Percentiles rank a stretch among this genome's conserved stretches.
These are phyloP conservation scores for Aspergillus puulaauensis DNA, from an alignment of 2,329 filamentous ascomycete genomes.

Conservation along the genomic window DNA sequence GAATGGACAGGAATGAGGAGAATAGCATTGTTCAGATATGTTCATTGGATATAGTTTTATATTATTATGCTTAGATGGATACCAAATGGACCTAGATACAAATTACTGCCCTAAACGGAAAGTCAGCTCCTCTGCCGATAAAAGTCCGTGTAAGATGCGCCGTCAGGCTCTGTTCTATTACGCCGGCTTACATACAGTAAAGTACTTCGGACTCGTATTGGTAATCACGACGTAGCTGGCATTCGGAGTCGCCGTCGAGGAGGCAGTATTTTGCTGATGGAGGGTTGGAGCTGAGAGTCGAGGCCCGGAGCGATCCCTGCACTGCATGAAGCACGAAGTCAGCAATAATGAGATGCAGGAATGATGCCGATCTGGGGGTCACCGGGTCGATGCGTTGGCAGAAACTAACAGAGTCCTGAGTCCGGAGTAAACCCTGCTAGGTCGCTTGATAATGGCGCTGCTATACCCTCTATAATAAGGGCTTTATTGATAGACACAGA, in stretches of 20 bases:
- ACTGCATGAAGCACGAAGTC: not conserved
- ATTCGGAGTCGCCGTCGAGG: not conserved
- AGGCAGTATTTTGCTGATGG: not conserved
- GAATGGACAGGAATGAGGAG: not conserved
- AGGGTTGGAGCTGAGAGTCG: not conserved
- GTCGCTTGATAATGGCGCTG: not conserved
- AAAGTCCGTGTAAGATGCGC: not conserved
- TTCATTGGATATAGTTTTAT: too few species aligned
- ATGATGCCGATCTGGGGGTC: conserved; percentile 30
- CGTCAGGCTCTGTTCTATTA: not conserved
- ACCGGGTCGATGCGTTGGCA: conserved; percentile 39
- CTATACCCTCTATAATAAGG: conserved; percentile 4
- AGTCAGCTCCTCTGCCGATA: too few species aligned
- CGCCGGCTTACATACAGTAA: conserved; percentile 4
- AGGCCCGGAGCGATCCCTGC: not conserved
- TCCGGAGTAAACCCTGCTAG: not conserved
- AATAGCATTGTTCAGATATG: too few species aligned
- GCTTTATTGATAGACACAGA: not conserved
- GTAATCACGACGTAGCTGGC: too few species aligned
- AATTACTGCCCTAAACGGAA: too few species aligned
- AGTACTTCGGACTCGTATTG: too few species aligned
- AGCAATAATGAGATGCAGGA: not conserved
- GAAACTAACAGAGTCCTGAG: not conserved
- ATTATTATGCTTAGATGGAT: too few species aligned
- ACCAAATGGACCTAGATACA: too few species aligned